Percentiles rank a stretch among this genome's conserved stretches.
These are phyloP conservation scores for Beauveria scarabaeidicola DNA, from an alignment of 2,329 filamentous ascomycete species.

Conservation along the genomic window DNA sequence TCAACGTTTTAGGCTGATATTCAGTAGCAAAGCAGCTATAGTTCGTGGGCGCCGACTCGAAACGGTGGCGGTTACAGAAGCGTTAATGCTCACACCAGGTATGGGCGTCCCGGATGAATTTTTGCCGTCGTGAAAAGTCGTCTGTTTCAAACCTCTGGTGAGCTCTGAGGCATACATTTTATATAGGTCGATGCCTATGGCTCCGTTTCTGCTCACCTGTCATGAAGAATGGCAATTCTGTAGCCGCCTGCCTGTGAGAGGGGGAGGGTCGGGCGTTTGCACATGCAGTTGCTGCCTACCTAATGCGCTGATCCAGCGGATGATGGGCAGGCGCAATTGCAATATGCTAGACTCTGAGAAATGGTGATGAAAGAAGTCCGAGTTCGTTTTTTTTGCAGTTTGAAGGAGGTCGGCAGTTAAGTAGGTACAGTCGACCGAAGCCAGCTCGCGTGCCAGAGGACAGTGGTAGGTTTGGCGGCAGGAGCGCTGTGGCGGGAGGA, in stretches of 20 bases:
- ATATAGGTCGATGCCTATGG: not conserved
- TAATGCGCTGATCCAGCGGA: not conserved
- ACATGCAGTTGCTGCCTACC: not conserved
- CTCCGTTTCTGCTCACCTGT: not conserved
- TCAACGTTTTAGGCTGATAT: not conserved
- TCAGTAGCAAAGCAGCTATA: not conserved
- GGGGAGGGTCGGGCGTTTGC: not conserved
- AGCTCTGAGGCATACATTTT: not conserved
- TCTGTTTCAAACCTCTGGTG: not conserved
- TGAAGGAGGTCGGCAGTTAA: not conserved
- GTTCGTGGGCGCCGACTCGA: conserved; percentile 1
- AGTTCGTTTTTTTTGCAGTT: not conserved
- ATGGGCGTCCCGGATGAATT: not conserved
- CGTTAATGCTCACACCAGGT: not conserved
- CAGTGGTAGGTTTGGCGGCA: not conserved
- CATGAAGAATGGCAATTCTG: not conserved
- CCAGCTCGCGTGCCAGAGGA: not conserved
- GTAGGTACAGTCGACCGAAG: not conserved
- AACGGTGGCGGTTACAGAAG: conserved; percentile 2
- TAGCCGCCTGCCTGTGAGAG: no score
- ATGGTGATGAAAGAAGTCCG: not conserved
- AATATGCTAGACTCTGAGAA: not conserved
- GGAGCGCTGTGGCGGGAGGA: not conserved
- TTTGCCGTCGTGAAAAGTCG: not conserved
- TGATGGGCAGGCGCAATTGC: not conserved